Base-by-base conservation (phyloP, 1,284 basidiomycete genomes). In the Heliocybe sulcata region DNA sequence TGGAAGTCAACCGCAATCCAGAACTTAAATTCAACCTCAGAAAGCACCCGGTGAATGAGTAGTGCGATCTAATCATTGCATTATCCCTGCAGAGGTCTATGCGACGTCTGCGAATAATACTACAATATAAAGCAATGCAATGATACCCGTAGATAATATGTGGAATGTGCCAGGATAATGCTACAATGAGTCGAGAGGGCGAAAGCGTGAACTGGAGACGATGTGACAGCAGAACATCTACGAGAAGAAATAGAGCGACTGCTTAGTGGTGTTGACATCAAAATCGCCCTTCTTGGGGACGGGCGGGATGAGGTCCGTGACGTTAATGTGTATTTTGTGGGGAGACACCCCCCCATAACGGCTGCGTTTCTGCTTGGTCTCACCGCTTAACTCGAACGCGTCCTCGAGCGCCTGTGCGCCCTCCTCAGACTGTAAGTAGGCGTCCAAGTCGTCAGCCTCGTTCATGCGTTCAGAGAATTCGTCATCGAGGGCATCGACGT, bases 211-310 rank as follows among this genome's bases (percentile, higher is more conserved):
- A n/a, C n/a, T n/a, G n/a, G n/a, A n/a, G n/a, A n/a, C n/a, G n/a
- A n/a, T n/a, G n/a, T n/a, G n/a, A n/a, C n/a, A n/a, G n/a, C n/a
- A n/a, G n/a, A n/a, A n/a, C n/a, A 29, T 29, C 47, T 49, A 93
- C 51, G 91, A 92, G 77, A 96, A 97, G 81, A 98, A 98, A 71
- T 97, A 98, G 49, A 80, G 76, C 45, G 88, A 92, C 51, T 83
- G 71, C 66, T 87, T 86, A 72, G 98, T 95, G 59, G 79, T 80
- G 65, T 83, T 77, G 58, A 99, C 93, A 63, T 94, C 83, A 68
- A 99, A 98, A 55, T 79, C 75, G 57, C 96, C 97, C 74, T 93
- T 92, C 66, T 83, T 70, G 0, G 96, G 96, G 22, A 95, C 72
- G 0, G 87, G 83, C 0, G 95, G 95, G 14, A 99, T 69, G 59